Base-by-base conservation (phyloP, 164 flowering plant genomes). In the Buxus sempervirens region DNA sequence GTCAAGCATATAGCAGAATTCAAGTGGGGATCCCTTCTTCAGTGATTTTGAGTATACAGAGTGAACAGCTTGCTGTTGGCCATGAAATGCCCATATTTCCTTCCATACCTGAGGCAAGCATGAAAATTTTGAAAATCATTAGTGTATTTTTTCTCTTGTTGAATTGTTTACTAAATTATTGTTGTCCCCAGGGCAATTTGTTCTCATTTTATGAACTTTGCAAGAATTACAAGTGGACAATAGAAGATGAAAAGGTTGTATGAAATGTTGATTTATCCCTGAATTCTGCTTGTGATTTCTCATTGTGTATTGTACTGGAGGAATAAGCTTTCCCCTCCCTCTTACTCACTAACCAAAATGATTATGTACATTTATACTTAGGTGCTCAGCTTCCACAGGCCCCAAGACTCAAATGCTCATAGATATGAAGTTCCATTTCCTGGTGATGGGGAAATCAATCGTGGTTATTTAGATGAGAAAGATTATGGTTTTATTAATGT, bases 181-280 rank as follows among this genome's bases (percentile, higher is more conserved):
- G 26, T 21, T 70, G 25, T 62, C 64, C 49, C 45, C 84, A 91
- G 96, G 98, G 96, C 12, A 77, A 88, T 79, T 77, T 89, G 67
- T 90, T 95, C 79, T 90, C 98, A 62, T 88, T 92, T 71, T 95
- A 88, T 73, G 92, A 88, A 80, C 88, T 90, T n/a, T 95, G 98
- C 82, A 83, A 76, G 70, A 69, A 79, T 77, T 91, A 83, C 83
- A 79, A 81, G 70, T 95, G 98, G 98, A 82, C 72, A 24, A 57
- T 88, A 67, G 91, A 87, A 66, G 86, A 91, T 85, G 90, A 86
- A 65, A 78, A 88, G 88, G 97, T 90, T 62, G 51, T 61, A 57
- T 2, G 20, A 22, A 58, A 26, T 51, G 12, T 23, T 67, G 0
- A 3, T 74, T 68, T 64, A 36, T 58, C 49, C 16, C 18, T 20